A percentile compares a stretch with the other conserved stretches of the same genome.
These are phyloP conservation scores for Dactylonectria estremocensis DNA, from an alignment of 2,329 filamentous ascomycete species.

Conservation along the genomic window DNA sequence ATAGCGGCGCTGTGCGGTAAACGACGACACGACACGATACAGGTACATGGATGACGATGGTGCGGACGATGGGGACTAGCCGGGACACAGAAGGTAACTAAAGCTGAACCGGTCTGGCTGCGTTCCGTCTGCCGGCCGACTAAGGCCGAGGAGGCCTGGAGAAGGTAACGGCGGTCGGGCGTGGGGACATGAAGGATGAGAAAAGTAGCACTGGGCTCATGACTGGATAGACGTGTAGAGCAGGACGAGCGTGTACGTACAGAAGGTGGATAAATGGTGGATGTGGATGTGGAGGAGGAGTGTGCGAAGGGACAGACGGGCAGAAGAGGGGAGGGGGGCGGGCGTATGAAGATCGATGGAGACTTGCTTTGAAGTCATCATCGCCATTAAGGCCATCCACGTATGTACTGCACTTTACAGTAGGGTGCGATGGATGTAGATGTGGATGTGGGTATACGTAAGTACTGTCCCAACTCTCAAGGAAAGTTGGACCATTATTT, in stretches of 20 bases:
- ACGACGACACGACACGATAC: conserved; percentile 29
- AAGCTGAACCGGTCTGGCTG: conserved; percentile 28
- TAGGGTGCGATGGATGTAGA: conserved; percentile 14
- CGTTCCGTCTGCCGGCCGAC: conserved; percentile 22
- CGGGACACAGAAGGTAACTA: conserved; percentile 17
- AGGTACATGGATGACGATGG: conserved; percentile 28
- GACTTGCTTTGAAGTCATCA: conserved; percentile 11
- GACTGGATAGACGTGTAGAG: conserved; percentile 13
- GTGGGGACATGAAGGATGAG: conserved; percentile 19
- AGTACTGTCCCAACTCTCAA: neutral
- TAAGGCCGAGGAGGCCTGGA: conserved; percentile 25
- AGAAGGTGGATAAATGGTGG: conserved; percentile 5
- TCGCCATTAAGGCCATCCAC: conserved; percentile 13
- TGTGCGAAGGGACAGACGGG: conserved; percentile 11
- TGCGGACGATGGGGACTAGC: conserved; percentile 23
- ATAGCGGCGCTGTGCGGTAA: conserved; percentile 34
- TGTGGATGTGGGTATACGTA: conserved; percentile 16
- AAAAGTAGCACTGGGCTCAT: conserved; percentile 20
- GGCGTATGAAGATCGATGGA: conserved; percentile 3
- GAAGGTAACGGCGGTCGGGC: conserved; percentile 17
- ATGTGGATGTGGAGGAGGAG: conserved; percentile 9
- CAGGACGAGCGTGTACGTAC: conserved; percentile 10
- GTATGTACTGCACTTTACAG: conserved; percentile 13
- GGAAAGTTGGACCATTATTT: neutral
- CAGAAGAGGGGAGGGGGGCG: conserved; percentile 19